Evolutionary conservation across 2,329 filamentous ascomycete genomes (phyloP), one percentile per base, ranked within the genome.

Genomic region (Thielaviopsis musarum): DNA sequence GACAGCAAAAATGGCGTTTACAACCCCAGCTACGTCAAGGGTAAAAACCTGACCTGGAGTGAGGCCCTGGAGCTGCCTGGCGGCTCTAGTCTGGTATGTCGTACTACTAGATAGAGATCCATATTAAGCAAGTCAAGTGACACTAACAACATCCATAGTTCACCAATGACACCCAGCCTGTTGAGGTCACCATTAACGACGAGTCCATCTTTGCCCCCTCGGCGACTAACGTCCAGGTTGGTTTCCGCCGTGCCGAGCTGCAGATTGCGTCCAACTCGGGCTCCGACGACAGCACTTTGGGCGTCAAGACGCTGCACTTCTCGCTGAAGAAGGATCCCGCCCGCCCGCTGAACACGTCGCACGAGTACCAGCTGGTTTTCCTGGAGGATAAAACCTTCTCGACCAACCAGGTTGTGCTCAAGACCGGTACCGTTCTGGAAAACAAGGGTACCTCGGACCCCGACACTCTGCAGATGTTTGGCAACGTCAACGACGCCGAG

Each of bases 251-350:
- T 63, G 78, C 77, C 1, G 80, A 82, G 62, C 72, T 83, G 57
- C 73, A 80, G 59, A 72, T 76, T 12, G 68, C 72, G 64, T 70
- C 75, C 70, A 75, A 77, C 70, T 70, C 68, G 19, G 72, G 77
- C 58, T 74, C 74, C 52, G 79, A 81, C 57, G 64, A 70, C n/a
- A 77, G 75, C 22, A 78, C 74, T 45, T 67, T 67, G 26, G 80
- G 79, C 28, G 69, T 82, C 61, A 82, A 82, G 70, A 82, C 80
- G 1, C 73, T 84, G 56, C 81, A 84, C 69, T 83, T 80, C 68
- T 79, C 76, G 64, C 66, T 84, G 34, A 73, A 73, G 67, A 77
- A 78, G 65, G 79, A 83, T 63, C 52, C 59, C 51, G 65, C 70
- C 49, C 71, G 77, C 12, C 74, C 75, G 13, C 68, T 84, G 57